Percentiles rank a stretch among this genome's conserved stretches.
phyloP scores from a whole-genome alignment of 176 grass and related monocot genomes.

The Microstegium vimineum region DNA sequence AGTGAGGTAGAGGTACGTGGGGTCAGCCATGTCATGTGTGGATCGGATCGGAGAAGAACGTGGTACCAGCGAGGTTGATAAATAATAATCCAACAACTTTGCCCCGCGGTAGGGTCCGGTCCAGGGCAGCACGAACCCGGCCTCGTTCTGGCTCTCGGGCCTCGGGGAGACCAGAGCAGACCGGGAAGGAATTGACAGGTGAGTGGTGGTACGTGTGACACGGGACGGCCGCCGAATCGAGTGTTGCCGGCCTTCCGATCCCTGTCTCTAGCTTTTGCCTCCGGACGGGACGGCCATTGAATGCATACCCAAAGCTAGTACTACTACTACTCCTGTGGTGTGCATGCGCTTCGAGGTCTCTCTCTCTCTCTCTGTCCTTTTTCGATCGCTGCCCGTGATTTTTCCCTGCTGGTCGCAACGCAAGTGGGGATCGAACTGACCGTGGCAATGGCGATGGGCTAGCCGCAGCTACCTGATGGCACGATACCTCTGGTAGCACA shows the following conservation, averaged over 20 bases:
- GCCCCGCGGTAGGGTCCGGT: conserved; percentile 20
- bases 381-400: background rate
- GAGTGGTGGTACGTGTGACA: background rate
- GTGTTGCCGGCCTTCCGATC: background rate
- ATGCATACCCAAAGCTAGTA: background rate
- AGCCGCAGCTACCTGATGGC: background rate
- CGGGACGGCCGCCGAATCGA: background rate
- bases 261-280: background rate
- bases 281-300: background rate
- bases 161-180: background rate
- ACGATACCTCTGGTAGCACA: background rate
- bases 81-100: conserved; percentile 9
- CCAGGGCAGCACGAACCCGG: background rate
- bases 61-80: background rate
- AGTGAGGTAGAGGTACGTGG: background rate
- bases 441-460: background rate
- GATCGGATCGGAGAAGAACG: background rate
- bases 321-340: too few relatives aligned
- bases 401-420: background rate
- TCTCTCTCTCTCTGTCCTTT: background rate
- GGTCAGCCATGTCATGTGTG: background rate
- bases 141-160: too few relatives aligned
- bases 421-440: too few relatives aligned
- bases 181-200: conserved; percentile 9
- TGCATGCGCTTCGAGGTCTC: background rate